A percentile compares a stretch with the other conserved stretches of the same genome.
phyloP scores from a whole-genome alignment of 345 rosid genomes.

The Aethionema arabicum region DNA sequence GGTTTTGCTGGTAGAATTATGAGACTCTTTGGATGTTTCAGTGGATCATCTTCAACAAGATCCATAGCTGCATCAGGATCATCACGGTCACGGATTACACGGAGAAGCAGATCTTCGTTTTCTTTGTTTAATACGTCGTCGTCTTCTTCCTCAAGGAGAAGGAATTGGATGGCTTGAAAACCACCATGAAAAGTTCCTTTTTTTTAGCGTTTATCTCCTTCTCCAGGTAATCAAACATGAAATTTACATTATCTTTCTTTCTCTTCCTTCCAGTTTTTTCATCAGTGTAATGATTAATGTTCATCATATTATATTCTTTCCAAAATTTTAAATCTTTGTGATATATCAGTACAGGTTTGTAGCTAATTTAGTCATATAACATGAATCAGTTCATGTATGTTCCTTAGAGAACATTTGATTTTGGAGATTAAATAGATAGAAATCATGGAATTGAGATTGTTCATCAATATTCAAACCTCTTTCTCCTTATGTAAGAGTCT shows the following conservation, averaged over 20 bases:
- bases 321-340: slow-evolving; percentile 21
- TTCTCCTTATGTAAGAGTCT: neutral
- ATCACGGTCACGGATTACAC: slow-evolving; percentile 22
- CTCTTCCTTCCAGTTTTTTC: neutral
- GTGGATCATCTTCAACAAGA: slow-evolving; percentile 39
- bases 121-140: slow-evolving; percentile 22
- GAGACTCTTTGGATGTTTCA: slow-evolving; percentile 59
- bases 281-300: slow-evolving; percentile 29
- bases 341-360: slow-evolving; percentile 14
- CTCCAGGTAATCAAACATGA: slow-evolving; percentile 19
- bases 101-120: slow-evolving; percentile 32
- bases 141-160: slow-evolving; percentile 35
- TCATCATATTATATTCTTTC: slow-evolving; percentile 21
- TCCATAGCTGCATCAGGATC: slow-evolving; percentile 31
- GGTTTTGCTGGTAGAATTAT: slow-evolving; percentile 50
- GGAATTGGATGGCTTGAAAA: slow-evolving; percentile 32
- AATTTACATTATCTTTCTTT: slow-evolving; percentile 13
- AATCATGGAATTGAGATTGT: neutral
- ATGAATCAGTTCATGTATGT: neutral
- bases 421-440: too few relatives aligned
- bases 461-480: neutral
- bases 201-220: neutral
- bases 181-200: neutral
- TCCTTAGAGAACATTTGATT: too few relatives aligned
- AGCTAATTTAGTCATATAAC: neutral